Evolutionary conservation across 108 stramenopile species (phyloP), one percentile per base, ranked within the genome.

Genomic region (Licmophora abbreviata): DNA sequence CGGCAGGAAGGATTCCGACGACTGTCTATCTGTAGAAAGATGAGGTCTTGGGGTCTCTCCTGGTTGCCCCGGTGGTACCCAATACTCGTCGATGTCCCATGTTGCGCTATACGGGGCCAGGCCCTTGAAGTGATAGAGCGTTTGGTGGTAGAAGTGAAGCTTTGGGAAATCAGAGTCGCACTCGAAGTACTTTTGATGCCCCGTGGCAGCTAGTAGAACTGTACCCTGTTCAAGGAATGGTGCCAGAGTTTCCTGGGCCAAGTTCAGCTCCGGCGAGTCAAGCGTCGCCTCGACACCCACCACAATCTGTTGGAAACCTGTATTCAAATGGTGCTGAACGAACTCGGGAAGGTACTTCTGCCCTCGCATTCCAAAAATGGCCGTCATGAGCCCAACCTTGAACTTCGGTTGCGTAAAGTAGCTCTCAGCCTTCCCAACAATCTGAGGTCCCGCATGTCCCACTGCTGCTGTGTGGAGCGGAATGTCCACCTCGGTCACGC

Each of bases 41-140:
- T n/a, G n/a, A n/a, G n/a, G n/a, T n/a, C n/a, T n/a, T n/a, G n/a
- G n/a, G n/a, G n/a, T n/a, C n/a, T n/a, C n/a, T n/a, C n/a, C n/a
- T n/a, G n/a, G n/a, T 5, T 20, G 36, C 9, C 6, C 9, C 15
- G 58, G 58, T 24, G 56, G 56, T 17, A 59, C 21, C 58, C 58
- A 64, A 21, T 48, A 67, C 27, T 67, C 66, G 47, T 67, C 66
- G 18, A 61, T 9, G 42, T 67, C 66, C 59, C 59, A 67, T 24
- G 43, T 67, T 3, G 24, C 66, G 15, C 54, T 23, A 32, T 59
- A 66, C 23, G 48, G 23, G 10, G 64, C 22, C 5, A 51, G 15
- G 22, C 64, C 64, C 51, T 66, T 66, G 64, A 32, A 44, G 21
- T 59, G 51, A 46, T 59, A 59, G 12, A 66, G 50, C 17, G 58